phyloP scores from a whole-genome alignment of 1,284 basidiomycete species.

The Ustilago loliicola region DNA sequence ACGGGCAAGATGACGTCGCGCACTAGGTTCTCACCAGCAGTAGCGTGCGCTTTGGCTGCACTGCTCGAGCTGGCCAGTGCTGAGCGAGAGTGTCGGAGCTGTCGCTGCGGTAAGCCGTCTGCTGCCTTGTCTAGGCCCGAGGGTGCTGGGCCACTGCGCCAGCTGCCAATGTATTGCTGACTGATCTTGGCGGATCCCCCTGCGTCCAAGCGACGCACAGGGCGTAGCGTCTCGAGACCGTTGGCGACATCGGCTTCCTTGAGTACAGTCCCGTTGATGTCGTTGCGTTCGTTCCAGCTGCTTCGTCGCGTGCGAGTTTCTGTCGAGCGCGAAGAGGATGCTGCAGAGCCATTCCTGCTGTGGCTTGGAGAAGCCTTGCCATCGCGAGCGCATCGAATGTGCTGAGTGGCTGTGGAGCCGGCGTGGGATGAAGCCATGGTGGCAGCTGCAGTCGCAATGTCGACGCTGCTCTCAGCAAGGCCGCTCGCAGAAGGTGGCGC shows the following conservation, averaged over 20 bases:
- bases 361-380: constrained; percentile 47
- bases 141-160: constrained; percentile 40
- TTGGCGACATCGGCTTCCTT: constrained; percentile 79
- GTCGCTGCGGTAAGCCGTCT: constrained; percentile 17
- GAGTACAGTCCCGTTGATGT: constrained; percentile 80
- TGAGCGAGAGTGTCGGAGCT: constrained; percentile 44
- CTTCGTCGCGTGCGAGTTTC: constrained; percentile 49
- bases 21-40: constrained; percentile 53
- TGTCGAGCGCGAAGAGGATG: constrained; percentile 26
- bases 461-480: constrained; percentile 36
- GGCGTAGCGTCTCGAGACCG: constrained; percentile 85
- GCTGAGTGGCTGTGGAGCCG: constrained; percentile 43
- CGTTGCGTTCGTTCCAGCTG: constrained; percentile 75
- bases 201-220: constrained; percentile 89
- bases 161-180: constrained; percentile 80
- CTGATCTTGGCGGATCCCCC: constrained; percentile 82
- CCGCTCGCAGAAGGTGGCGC: constrained; percentile 38
- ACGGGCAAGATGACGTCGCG: constrained; percentile 60
- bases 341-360: constrained; percentile 35
- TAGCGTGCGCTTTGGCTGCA: constrained; percentile 38
- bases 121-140: constrained; percentile 27
- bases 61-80: constrained; percentile 40
- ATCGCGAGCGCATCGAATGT: constrained; percentile 47
- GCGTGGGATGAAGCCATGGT: constrained; percentile 42
- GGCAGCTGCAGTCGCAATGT: constrained; percentile 43